phyloP scores from a whole-genome alignment of 2,329 filamentous ascomycete species.

The Mycosphaerelloides madeirae region DNA sequence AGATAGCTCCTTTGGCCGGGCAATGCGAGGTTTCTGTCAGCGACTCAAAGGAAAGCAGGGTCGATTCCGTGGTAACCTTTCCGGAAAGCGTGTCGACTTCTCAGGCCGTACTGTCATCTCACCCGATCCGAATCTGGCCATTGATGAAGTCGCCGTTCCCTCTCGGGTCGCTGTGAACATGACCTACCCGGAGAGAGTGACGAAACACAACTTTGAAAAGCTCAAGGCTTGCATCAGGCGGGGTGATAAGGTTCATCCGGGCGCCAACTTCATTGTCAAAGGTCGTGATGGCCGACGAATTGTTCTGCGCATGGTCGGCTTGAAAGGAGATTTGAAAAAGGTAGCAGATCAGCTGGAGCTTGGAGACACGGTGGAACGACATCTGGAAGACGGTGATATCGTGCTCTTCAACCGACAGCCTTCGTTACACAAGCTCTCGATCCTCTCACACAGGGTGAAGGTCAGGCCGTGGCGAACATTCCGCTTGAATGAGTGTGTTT shows the following conservation, averaged over 20 bases:
- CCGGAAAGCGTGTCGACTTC: constrained; percentile 97
- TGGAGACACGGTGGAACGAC: constrained; percentile 88
- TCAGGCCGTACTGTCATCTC: constrained; percentile 97
- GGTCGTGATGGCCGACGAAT: constrained; percentile 66
- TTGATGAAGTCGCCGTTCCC: constrained; percentile 91
- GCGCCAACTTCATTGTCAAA: constrained; percentile 77
- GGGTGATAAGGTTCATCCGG: constrained; percentile 75
- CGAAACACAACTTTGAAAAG: constrained; percentile 79
- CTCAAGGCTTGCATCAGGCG: constrained; percentile 68
- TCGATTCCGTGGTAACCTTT: constrained; percentile 92
- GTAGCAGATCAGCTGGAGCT: constrained; percentile 70
- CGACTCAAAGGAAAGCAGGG: constrained; percentile 95
- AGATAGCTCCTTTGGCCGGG: constrained; percentile 79
- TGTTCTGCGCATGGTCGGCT: constrained; percentile 55
- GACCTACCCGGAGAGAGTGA: constrained; percentile 88
- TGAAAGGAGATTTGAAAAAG: constrained; percentile 54
- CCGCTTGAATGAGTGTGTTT: constrained; percentile 95
- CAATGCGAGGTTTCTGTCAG: constrained; percentile 90
- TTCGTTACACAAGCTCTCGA: constrained; percentile 96
- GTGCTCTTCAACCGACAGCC: constrained; percentile 98
- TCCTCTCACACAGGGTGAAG: constrained; percentile 91
- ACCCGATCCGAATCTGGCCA: constrained; percentile 87
- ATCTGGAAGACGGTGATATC: constrained; percentile 91
- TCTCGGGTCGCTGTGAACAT: constrained; percentile 90
- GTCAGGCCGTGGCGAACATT: constrained; percentile 94